A percentile compares a stretch with the other conserved stretches of the same genome.
Conservation (phyloP, 257 asterid species). For the Penstemon barbatus region DNA sequence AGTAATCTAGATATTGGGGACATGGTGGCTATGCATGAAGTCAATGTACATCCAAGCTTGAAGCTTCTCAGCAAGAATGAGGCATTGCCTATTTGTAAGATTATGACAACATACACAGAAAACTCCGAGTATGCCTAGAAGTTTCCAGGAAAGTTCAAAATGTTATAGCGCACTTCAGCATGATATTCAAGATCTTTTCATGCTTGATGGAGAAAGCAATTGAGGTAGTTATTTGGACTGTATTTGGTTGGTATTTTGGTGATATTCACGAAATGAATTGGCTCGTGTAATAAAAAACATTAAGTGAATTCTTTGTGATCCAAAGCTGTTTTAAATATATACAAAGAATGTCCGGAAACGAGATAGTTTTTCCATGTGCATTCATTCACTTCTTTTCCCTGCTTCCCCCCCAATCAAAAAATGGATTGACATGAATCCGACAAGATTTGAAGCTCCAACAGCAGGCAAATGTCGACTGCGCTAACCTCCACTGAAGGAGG, state of each 20-base stretch:
- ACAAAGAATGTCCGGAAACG: no score
- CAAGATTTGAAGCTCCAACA: no score
- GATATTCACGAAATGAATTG: not conserved
- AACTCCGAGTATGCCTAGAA: conserved; percentile 20
- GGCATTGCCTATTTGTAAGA: conserved; percentile 72
- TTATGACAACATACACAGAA: conserved; percentile 45
- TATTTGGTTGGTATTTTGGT: conserved; percentile 14
- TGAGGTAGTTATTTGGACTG: conserved; percentile 14
- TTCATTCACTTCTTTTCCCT: no score
- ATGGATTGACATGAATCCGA: no score
- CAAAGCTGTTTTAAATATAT: not conserved
- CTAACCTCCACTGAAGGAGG: no score
- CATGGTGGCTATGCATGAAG: conserved; percentile 50
- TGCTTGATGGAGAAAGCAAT: conserved; percentile 14
- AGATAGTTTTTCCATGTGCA: no score
- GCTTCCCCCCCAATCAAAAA: no score
- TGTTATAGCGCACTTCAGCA: not conserved
- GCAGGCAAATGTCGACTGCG: no score
- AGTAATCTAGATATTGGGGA: conserved; percentile 83
- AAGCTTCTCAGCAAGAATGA: conserved; percentile 78
- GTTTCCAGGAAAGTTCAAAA: conserved; percentile 16
- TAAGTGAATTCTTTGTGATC: conserved; percentile 15
- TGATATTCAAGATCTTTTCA: conserved; percentile 3
- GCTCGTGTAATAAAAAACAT: conserved; percentile 11
- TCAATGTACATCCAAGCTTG: conserved; percentile 61